A percentile compares a stretch with the other conserved stretches of the same genome.
phyloP scores from a whole-genome alignment of 208 protist species.

The Leishmania braziliensis region DNA sequence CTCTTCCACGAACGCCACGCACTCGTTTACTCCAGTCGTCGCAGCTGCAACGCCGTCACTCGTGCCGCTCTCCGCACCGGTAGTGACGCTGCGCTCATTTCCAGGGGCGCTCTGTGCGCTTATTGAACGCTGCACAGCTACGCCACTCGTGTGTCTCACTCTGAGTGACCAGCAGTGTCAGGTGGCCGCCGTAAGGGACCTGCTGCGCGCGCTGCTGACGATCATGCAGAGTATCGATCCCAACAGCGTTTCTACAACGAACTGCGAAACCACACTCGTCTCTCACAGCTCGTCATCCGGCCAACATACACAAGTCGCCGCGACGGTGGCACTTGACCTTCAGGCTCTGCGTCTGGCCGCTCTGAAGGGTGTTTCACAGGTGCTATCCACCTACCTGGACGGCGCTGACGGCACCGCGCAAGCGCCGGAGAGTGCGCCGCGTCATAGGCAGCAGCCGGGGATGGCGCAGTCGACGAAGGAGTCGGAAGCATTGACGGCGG shows the following conservation, averaged over 20 bases:
- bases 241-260: background rate
- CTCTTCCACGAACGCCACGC: background rate
- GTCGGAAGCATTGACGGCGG: background rate
- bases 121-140: conserved; percentile 22
- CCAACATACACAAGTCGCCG: background rate
- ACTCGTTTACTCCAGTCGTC: background rate
- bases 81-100: conserved; percentile 9
- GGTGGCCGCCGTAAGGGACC: conserved; percentile 8
- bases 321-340: background rate
- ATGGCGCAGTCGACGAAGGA: background rate
- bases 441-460: no score
- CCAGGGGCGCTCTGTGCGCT: conserved; percentile 18
- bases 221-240: background rate
- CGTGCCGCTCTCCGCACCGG: background rate
- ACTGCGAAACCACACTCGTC: background rate
- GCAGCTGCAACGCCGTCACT: background rate
- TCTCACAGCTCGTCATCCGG: background rate
- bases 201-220: conserved; percentile 16
- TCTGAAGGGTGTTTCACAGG: conserved; percentile 12
- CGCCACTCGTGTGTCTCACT: conserved; percentile 21
- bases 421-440: background rate
- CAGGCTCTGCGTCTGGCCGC: conserved; percentile 17
- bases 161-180: conserved; percentile 22
- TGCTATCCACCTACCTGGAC: conserved; percentile 24
- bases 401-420: background rate